Base-by-base conservation (phyloP, 768 basidiomycete genomes). In the Rhodotorula babjevae region DNA sequence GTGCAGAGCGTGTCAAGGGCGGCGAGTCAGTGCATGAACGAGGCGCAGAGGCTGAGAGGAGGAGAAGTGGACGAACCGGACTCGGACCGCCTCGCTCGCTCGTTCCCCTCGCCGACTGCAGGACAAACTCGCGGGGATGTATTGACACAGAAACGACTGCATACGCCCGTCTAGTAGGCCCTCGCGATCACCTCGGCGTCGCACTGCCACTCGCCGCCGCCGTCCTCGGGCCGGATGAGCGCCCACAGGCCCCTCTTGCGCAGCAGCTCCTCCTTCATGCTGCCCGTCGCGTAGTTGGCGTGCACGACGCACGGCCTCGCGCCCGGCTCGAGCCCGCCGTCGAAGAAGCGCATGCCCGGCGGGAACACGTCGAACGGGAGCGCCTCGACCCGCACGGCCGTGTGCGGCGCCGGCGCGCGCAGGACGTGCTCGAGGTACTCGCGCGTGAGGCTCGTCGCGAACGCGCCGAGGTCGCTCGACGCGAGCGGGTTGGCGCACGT, bases 341-440 rank as follows among this genome's bases (percentile, higher is more conserved):
- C 70, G 33, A 77, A 77, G 68, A 58, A 74, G 16, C 72, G 52
- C 65, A 70, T 71, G 0, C 76, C 76, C 42, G 76, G 72, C 40
- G 76, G 76, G 64, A 77, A 77, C 44, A 66, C 57, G 60, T 70
- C 72, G 68, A 57, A 77, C 25, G 76, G 72, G 19, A 77, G 62
- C 1, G 69, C 47, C 21, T 66, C 64, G 57, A 63, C 46, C 21
- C 68, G 63, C 36, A 74, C 66, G n/a, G 66, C 47, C 6, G 47
- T 46, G 46, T 69, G 67, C 3, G 52, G 55, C 49, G 18, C 11
- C 21, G 46, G 25, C 15, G 33, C 40, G 8, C 61, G 27, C 14
- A 15, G 15, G 56, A 59, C 50, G 11, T 61, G n/a, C 12, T 63
- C 52, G 47, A 25, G 47, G 61, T 60, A 36, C 42, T n/a, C 6